phyloP scores from a whole-genome alignment of 1,284 basidiomycete genomes.

The Agaricales sp. region DNA sequence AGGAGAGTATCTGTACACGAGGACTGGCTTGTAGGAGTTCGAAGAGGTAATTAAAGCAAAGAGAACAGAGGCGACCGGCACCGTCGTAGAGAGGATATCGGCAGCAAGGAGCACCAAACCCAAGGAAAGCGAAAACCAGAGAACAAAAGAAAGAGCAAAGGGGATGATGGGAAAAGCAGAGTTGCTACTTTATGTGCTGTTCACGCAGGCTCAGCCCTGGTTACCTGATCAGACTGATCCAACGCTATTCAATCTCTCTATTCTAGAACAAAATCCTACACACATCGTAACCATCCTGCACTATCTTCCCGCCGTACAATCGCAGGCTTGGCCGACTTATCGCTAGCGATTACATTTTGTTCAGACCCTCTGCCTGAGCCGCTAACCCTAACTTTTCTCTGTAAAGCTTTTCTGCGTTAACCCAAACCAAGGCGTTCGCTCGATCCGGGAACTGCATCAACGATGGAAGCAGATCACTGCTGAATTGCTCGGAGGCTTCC shows the following conservation, averaged over 20 bases:
- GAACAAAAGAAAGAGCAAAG: conserved; percentile 11
- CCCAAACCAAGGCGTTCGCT: conserved; percentile 72
- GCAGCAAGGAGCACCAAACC: conserved; percentile 13
- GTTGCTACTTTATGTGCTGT: too few relatives aligned
- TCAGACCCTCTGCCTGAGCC: conserved; percentile 29
- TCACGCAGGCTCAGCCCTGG: too few relatives aligned
- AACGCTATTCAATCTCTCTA: too few relatives aligned
- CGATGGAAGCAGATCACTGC: conserved; percentile 81
- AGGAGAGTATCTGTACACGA: conserved; percentile 16
- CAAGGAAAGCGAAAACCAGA: conserved; percentile 11
- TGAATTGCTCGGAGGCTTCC: conserved; percentile 97
- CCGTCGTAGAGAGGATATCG: conserved; percentile 14
- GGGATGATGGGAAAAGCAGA: conserved; percentile 4
- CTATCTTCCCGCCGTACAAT: too few relatives aligned
- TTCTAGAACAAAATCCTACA: too few relatives aligned
- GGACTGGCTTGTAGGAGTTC: conserved; percentile 14
- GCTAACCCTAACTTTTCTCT: conserved; percentile 68
- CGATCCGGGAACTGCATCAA: conserved; percentile 71
- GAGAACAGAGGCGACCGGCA: conserved; percentile 26
- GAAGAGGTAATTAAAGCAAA: conserved; percentile 15
- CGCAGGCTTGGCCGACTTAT: too few relatives aligned
- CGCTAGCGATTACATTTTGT: too few relatives aligned
- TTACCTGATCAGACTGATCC: too few relatives aligned
- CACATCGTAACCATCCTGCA: too few relatives aligned
- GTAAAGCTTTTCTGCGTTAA: conserved; percentile 84